A percentile compares a stretch with the other conserved stretches of the same genome.
phyloP scores from a whole-genome alignment of 371 early-diverging fungal genomes.

The Chytridiales sp. region DNA sequence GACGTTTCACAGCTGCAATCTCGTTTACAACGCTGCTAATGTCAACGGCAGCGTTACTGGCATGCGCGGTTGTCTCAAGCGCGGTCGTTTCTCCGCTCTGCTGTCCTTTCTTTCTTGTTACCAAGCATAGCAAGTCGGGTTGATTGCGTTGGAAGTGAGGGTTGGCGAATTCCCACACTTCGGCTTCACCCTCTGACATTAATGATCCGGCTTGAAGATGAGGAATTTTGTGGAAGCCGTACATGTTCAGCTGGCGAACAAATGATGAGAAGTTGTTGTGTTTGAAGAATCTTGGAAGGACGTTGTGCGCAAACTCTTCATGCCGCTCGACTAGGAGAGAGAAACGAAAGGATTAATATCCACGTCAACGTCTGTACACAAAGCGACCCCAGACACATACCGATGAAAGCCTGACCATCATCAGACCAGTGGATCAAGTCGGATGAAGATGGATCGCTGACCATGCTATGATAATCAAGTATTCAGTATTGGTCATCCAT shows the following conservation, averaged over 20 bases:
- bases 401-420: slow-evolving; percentile 80
- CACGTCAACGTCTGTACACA: background rate
- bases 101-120: slow-evolving; percentile 36
- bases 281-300: slow-evolving; percentile 85
- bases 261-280: slow-evolving; percentile 90
- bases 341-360: background rate
- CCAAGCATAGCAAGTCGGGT: slow-evolving; percentile 49
- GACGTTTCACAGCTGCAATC: slow-evolving; percentile 82
- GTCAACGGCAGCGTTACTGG: slow-evolving; percentile 24
- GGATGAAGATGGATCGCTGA: slow-evolving; percentile 65
- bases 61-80: background rate
- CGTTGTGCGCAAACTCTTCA: slow-evolving; percentile 45
- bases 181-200: slow-evolving; percentile 53
- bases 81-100: background rate
- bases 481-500: too few species aligned
- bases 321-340: slow-evolving; percentile 32
- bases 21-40: slow-evolving; percentile 53
- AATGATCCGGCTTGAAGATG: slow-evolving; percentile 78
- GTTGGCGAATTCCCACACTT: slow-evolving; percentile 52
- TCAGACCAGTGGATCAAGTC: slow-evolving; percentile 71
- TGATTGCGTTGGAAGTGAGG: slow-evolving; percentile 47
- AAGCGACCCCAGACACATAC: slow-evolving; percentile 59
- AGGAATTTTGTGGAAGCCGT: slow-evolving; percentile 87
- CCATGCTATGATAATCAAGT: slow-evolving; percentile 36
- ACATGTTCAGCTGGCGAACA: slow-evolving; percentile 92